Evolutionary conservation across 768 basidiomycete species (phyloP).

Genomic region (Leccinum rimulosum): DNA sequence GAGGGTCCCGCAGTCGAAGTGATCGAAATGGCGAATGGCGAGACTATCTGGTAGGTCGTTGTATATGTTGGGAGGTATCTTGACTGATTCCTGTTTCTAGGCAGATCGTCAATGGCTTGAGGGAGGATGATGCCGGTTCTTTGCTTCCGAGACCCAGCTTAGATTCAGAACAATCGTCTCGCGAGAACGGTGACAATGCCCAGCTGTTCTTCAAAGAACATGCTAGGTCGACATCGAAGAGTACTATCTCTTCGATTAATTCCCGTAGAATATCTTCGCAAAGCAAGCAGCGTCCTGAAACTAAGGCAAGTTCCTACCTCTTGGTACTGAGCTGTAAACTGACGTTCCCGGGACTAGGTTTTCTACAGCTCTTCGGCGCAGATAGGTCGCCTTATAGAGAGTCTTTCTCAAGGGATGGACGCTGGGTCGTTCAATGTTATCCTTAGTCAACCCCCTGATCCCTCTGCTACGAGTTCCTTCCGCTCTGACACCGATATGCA

Average conservation of each 20-base stretch:
- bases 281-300: constrained; percentile 70
- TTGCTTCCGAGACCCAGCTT: constrained; percentile 69
- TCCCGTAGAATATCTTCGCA: constrained; percentile 57
- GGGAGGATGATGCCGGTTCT: constrained; percentile 73
- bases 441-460: constrained; percentile 43
- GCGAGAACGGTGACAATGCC: constrained; percentile 48
- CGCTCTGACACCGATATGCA: constrained; percentile 60
- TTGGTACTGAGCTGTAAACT: constrained; percentile 4
- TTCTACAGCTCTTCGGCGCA: constrained; percentile 59
- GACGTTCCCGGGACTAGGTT: constrained; percentile 21
- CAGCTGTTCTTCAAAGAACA: constrained; percentile 81
- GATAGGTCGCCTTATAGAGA: constrained; percentile 82
- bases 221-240: constrained; percentile 59
- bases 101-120: constrained; percentile 82
- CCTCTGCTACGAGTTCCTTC: constrained; percentile 60
- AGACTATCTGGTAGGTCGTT: constrained; percentile 73
- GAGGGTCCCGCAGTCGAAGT: constrained; percentile 71
- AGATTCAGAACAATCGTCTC: constrained; percentile 66
- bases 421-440: constrained; percentile 80
- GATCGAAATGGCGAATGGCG: constrained; percentile 81
- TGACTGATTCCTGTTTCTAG: constrained; percentile 26
- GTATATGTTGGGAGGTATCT: neutral
- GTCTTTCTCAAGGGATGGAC: constrained; percentile 77
- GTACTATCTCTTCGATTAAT: constrained; percentile 56
- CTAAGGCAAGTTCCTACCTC: constrained; percentile 56